Percentiles rank a stretch among this genome's conserved stretches.
These are phyloP conservation scores for Tolypocladium ophioglossoides DNA, from an alignment of 2,329 filamentous ascomycete species.

Conservation along the genomic window DNA sequence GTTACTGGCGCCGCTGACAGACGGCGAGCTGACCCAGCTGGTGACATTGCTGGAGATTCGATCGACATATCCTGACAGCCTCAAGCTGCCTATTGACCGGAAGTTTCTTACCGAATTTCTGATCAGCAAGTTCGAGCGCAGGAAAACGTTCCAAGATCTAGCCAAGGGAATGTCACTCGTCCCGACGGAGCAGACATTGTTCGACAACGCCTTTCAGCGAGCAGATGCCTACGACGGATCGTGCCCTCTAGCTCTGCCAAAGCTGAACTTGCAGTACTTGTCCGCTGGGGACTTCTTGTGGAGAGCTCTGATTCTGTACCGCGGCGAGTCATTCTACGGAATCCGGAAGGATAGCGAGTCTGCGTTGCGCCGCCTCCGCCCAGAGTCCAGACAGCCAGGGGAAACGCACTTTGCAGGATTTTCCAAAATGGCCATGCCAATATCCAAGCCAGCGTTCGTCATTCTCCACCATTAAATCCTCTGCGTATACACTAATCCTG, in stretches of 20 bases:
- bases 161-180: slow-evolving; percentile 61
- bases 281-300: slow-evolving; percentile 95
- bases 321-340: slow-evolving; percentile 86
- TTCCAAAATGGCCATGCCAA: slow-evolving; percentile 85
- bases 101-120: slow-evolving; percentile 61
- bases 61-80: slow-evolving; percentile 66
- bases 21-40: slow-evolving; percentile 62
- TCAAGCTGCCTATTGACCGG: slow-evolving; percentile 53
- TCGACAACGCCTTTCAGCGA: slow-evolving; percentile 66
- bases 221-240: slow-evolving; percentile 85
- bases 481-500: slow-evolving; percentile 1
- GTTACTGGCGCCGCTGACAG: slow-evolving; percentile 62
- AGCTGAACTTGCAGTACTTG: slow-evolving; percentile 90
- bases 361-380: slow-evolving; percentile 67
- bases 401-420: slow-evolving; percentile 69
- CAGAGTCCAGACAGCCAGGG: slow-evolving; percentile 52
- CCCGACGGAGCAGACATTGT: slow-evolving; percentile 76
- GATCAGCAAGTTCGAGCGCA: slow-evolving; percentile 63
- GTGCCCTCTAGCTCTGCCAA: slow-evolving; percentile 78
- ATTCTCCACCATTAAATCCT: not conserved
- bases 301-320: slow-evolving; percentile 81
- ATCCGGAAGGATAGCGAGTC: slow-evolving; percentile 87
- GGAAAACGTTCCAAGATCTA: slow-evolving; percentile 71
- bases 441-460: slow-evolving; percentile 60
- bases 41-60: slow-evolving; percentile 66